Conservation (phyloP, 176 grass and related monocot genomes). For the Bonia amplexicaulis region DNA sequence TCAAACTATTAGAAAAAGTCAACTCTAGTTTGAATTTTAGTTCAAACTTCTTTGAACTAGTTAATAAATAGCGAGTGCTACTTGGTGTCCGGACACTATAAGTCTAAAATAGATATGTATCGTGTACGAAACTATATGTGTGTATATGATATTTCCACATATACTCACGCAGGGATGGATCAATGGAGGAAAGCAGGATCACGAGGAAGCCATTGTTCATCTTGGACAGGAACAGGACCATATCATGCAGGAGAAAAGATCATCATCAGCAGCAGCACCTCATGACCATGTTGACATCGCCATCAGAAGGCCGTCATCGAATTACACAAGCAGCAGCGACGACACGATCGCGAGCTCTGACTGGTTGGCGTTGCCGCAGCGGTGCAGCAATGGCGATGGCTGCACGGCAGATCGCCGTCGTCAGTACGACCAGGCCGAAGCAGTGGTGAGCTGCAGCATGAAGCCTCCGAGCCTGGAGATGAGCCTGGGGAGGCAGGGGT, state of each 20-base stretch:
- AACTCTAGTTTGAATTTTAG: too few relatives aligned
- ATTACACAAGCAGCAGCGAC: background rate
- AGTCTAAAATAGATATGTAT: too few relatives aligned
- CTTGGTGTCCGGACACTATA: too few relatives aligned
- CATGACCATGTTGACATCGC: background rate
- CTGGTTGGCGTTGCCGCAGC: background rate
- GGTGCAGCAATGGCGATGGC: background rate
- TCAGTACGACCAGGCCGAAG: background rate
- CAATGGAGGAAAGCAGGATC: background rate
- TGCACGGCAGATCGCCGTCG: background rate
- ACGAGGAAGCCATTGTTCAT: background rate
- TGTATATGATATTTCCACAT: background rate
- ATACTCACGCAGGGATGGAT: background rate
- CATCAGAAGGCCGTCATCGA: background rate
- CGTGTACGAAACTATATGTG: too few relatives aligned
- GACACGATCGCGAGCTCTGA: conserved; percentile 4
- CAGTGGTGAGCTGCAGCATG: background rate
- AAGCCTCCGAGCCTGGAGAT: conserved; percentile 44
- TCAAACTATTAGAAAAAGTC: too few relatives aligned
- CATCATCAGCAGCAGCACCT: background rate
- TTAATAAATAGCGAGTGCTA: too few relatives aligned
- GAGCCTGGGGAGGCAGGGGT: conserved; percentile 45
- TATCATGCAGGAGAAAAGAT: background rate
- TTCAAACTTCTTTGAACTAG: too few relatives aligned
- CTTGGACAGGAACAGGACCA: background rate